Conservation (phyloP, 768 basidiomycete genomes). For the Termitomyces titanicus region DNA sequence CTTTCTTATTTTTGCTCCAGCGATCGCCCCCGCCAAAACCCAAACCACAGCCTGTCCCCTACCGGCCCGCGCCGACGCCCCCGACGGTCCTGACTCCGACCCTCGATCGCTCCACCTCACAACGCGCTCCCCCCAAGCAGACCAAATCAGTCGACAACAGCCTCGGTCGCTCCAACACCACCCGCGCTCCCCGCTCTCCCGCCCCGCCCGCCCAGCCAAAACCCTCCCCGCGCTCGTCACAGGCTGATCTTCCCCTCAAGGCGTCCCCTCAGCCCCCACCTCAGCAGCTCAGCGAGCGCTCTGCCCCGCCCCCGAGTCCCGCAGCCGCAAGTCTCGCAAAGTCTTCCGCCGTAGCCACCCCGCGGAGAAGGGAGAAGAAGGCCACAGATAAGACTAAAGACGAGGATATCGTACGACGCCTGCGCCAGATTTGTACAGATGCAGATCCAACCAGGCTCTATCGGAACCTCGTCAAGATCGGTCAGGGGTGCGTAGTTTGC, state of each 20-base stretch:
- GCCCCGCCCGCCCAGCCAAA: constrained; percentile 12
- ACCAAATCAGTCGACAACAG: constrained; percentile 39
- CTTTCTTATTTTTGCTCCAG: too few species aligned
- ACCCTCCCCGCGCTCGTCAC: constrained; percentile 51
- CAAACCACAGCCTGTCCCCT: constrained; percentile 53
- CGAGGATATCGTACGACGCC: constrained; percentile 85
- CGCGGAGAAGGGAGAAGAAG: constrained; percentile 84
- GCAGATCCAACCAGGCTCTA: constrained; percentile 95
- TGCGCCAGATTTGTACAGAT: constrained; percentile 95
- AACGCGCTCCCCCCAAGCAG: constrained; percentile 65
- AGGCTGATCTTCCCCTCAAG: constrained; percentile 55
- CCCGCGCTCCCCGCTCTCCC: constrained; percentile 58
- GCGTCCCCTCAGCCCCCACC: constrained; percentile 13
- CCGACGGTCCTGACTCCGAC: constrained; percentile 59
- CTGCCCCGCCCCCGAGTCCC: constrained; percentile 53
- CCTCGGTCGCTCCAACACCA: constrained; percentile 67
- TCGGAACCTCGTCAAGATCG: constrained; percentile 92
- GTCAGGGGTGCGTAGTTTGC: constrained; percentile 77
- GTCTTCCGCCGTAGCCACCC: constrained; percentile 72
- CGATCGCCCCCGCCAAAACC: constrained; percentile 51
- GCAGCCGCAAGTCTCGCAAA: constrained; percentile 67
- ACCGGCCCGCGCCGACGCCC: constrained; percentile 76
- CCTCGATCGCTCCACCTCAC: constrained; percentile 86
- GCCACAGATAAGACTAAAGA: constrained; percentile 69
- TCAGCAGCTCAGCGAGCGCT: constrained; percentile 22